These are phyloP conservation scores for Trypanosoma theileri DNA, from an alignment of 208 protist genomes.

Conservation along the genomic window DNA sequence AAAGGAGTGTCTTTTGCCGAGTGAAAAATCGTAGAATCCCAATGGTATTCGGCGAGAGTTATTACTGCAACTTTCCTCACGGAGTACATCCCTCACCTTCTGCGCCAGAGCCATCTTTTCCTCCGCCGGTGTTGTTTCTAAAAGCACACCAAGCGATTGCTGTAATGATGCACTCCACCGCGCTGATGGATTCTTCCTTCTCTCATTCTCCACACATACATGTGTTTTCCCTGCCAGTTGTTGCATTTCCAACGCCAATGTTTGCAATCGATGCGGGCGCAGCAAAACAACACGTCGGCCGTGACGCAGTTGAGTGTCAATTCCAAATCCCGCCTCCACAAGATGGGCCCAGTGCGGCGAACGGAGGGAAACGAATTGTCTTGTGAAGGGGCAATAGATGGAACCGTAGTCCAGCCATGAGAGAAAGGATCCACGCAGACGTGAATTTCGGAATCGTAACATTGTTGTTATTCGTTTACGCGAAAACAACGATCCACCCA, in stretches of 20 bases:
- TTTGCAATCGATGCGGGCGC: constrained; percentile 26
- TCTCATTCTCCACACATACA: background rate
- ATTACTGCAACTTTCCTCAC: constrained; percentile 2
- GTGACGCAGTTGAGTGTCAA: constrained; percentile 24
- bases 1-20: background rate
- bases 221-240: background rate
- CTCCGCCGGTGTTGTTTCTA: constrained; percentile 30
- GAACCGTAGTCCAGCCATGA: constrained; percentile 26
- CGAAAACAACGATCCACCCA: constrained; percentile 54
- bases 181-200: background rate
- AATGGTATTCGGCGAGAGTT: constrained; percentile 20
- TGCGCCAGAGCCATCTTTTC: constrained; percentile 4
- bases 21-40: constrained; percentile 11
- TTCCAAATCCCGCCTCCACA: constrained; percentile 39
- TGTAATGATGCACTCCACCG: constrained; percentile 38
- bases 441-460: constrained; percentile 2
- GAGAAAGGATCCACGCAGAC: background rate
- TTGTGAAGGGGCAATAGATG: constrained; percentile 65
- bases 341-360: constrained; percentile 59
- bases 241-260: constrained; percentile 31
- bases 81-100: constrained; percentile 18
- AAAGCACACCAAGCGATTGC: constrained; percentile 37
- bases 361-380: constrained; percentile 43
- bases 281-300: constrained; percentile 36
- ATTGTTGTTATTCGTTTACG: constrained; percentile 3